Evolutionary conservation across 1,139 yeast species (phyloP), one percentile per base, ranked within the genome.

Genomic region (Blastobotrys indianensis): DNA sequence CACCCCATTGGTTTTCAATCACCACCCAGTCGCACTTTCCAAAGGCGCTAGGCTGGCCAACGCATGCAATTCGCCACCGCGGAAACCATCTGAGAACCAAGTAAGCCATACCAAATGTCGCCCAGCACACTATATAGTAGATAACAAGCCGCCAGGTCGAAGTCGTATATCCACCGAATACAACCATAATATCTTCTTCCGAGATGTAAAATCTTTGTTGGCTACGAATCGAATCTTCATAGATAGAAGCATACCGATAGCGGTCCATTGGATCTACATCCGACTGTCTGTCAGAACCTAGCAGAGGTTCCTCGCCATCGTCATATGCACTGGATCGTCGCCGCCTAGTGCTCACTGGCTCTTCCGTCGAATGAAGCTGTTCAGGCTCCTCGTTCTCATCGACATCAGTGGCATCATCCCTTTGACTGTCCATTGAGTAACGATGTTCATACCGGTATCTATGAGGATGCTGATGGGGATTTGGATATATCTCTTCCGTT

Each of bases 11-110:
- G 56, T 87, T 94, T 53, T 92, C 98, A 37, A 94, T 74, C 13
- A 88, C 95, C 33, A 92, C 84, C 95, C 97, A 87, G 57, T 87
- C 94, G 31, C 97, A 85, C 50, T 74, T 73, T 1, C 88, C 96
- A 51, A 94, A 70, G 0, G 94, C 81, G 6, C 77, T 72, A 30
- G 73, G 74, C 15, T 67, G 67, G 2, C 96, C 97, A 67, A 78
- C 72, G 51, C 87, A 67, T 44, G 74, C 73, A 41, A 92, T 78
- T 52, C 85, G 73, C 62, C 79, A 80, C 41, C 80, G 73, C 0
- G 98, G 97, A 37, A 86, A 61, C 98, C 98, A 92, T 54, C 95
- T 72, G 50, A 87, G 66, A 0, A 85, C 50, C 46, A 94, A 68
- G 58, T 81, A 90, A 1, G 81, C 81, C 3, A 87, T 42, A 0